A percentile compares a stretch with the other conserved stretches of the same genome.
phyloP scores from a whole-genome alignment of 208 protist species.

The Acanthamoeba lenticulata region DNA sequence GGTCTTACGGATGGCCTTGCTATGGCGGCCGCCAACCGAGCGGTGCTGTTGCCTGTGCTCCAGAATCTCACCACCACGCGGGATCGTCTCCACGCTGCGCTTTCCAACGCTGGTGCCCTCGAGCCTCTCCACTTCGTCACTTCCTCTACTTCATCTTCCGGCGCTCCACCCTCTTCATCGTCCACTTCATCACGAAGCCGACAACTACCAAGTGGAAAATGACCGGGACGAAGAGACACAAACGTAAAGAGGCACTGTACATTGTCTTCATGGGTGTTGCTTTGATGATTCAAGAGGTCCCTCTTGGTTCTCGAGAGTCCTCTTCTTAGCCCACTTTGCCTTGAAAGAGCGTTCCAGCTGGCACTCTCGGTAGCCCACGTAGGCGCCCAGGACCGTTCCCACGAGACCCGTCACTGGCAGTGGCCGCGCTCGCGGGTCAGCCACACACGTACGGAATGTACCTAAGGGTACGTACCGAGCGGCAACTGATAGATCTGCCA shows the following conservation, averaged over 20 bases:
- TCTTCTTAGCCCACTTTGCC: slow-evolving; percentile 28
- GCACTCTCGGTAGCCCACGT: slow-evolving; percentile 35
- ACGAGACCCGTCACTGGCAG: neutral
- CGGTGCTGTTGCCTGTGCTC: neutral
- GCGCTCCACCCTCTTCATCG: neutral
- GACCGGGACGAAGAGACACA: neutral
- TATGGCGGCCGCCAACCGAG: neutral
- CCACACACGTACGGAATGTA: neutral
- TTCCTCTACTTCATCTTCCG: neutral
- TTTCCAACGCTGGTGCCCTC: neutral
- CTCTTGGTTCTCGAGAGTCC: neutral
- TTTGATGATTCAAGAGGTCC: too few relatives aligned
- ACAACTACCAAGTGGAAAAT: neutral
- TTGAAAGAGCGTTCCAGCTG: neutral
- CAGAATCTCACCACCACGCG: neutral
- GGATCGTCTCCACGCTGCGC: neutral
- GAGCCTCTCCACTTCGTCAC: neutral
- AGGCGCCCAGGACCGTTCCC: neutral
- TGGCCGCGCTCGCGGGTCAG: neutral
- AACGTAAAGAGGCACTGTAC: neutral
- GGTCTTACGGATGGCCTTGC: neutral
- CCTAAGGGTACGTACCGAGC: neutral
- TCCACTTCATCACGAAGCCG: neutral
- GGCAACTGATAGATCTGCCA: neutral
- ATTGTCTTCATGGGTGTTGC: neutral